Evolutionary conservation across 2,329 filamentous ascomycete species (phyloP).

Genomic region (Diaporthe vaccinii): DNA sequence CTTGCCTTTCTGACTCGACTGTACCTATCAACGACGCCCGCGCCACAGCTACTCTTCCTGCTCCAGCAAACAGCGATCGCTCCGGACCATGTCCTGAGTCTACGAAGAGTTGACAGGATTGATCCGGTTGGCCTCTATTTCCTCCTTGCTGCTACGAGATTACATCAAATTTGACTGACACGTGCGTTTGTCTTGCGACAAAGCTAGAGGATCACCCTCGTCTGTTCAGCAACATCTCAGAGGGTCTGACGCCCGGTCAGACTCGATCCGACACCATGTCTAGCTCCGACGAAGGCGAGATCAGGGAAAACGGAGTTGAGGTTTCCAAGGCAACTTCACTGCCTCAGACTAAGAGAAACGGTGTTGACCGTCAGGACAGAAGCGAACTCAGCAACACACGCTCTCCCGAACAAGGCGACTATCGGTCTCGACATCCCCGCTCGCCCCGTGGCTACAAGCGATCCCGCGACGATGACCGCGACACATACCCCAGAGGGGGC

Average conservation of each 20-base stretch:
- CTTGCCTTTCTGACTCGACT: background rate
- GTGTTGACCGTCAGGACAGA: constrained; percentile 95
- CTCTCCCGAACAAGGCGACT: constrained; percentile 67
- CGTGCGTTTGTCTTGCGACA: constrained; percentile 24
- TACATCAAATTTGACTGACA: constrained; percentile 43
- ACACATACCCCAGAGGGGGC: constrained; percentile 56
- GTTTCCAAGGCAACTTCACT: constrained; percentile 89
- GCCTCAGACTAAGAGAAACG: constrained; percentile 80
- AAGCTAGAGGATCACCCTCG: constrained; percentile 41
- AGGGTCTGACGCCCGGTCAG: constrained; percentile 19
- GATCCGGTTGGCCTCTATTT: constrained; percentile 49
- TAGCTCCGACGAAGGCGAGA: constrained; percentile 88
- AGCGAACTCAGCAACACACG: constrained; percentile 71
- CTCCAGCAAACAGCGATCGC: constrained; percentile 15
- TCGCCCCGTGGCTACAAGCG: constrained; percentile 79
- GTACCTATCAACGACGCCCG: background rate
- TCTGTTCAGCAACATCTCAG: constrained; percentile 11
- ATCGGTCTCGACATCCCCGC: constrained; percentile 62
- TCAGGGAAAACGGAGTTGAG: constrained; percentile 78
- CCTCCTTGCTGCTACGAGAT: constrained; percentile 39
- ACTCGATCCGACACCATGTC: constrained; percentile 46
- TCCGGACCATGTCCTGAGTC: constrained; percentile 44
- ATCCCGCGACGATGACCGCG: constrained; percentile 73
- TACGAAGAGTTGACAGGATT: constrained; percentile 46
- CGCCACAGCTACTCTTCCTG: background rate